Evolutionary conservation across 441 rosid species (phyloP), one percentile per base, ranked within the genome.

Genomic region (Hura crepitans): DNA sequence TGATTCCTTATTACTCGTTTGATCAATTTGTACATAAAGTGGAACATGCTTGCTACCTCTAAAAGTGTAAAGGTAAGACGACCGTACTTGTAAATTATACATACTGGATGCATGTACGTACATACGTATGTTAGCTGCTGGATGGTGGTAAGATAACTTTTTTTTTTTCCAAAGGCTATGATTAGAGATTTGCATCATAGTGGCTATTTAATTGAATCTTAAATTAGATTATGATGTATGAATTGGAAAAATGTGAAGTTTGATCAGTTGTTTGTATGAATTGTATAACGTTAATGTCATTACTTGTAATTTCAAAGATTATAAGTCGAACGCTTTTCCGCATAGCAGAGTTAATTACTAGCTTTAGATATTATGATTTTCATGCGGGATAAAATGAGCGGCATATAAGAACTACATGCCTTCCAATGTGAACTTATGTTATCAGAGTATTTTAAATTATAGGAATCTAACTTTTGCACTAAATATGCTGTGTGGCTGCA

Each of bases 11-110:
- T 80, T 84, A 87, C 77, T 85, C 96, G 0, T 92, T 89, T 62
- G 93, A 90, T 79, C 96, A 92, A 68, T 95, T 92, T 81, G 83
- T 92, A 30, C 87, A 76, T 58, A 95, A 90, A 75, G 92, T 79
- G 2, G 95, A 95, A 77, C 89, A 88, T 75, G 97, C n/a, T 87
- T 76, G 90, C 97, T 60, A 75, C 95, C 45, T 55, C 93, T 57
- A 92, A 79, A 54, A 94, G 84, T 62, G 97, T 87, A 0, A 95
- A 89, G 99, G 99, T 94, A 82, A 73, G 35, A 20, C 20, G 11
- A 2, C 37, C 35, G 17, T 57, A n/a, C 15, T 28, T 28, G 2
- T n/a, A 5, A 35, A 0, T 35, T 35, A 35, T 35, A 8, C 39
- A 5, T 8, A 6, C 25, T 47, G 27, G 53, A 45, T 69, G n/a